These are phyloP conservation scores for Phytophthora tentaculata DNA, from an alignment of 352 stramenopile genomes.

Conservation along the genomic window DNA sequence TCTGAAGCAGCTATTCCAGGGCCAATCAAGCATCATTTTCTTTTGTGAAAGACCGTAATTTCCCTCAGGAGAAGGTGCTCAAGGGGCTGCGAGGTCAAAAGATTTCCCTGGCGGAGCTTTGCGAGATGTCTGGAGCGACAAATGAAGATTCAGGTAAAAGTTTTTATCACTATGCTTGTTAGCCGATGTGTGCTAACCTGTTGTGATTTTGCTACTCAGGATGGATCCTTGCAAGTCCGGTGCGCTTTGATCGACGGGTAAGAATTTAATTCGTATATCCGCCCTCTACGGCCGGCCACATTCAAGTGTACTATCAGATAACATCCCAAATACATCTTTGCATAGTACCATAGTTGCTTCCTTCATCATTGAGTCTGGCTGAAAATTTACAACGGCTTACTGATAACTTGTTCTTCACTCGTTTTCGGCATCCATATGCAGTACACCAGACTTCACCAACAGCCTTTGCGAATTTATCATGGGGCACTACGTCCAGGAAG, in stretches of 20 bases:
- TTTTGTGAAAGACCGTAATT: not conserved
- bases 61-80: constrained; percentile 3
- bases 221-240: not conserved
- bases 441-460: too few relatives aligned
- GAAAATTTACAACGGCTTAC: too few relatives aligned
- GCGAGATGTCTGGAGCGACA: not conserved
- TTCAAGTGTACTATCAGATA: too few relatives aligned
- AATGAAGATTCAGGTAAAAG: not conserved
- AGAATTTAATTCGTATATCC: not conserved
- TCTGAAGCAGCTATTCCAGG: not conserved
- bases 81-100: constrained; percentile 5
- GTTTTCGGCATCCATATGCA: too few relatives aligned
- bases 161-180: not conserved
- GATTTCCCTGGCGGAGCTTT: constrained; percentile 3
- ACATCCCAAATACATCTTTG: too few relatives aligned
- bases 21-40: not conserved
- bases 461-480: too few relatives aligned
- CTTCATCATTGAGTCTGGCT: too few relatives aligned
- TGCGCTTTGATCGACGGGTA: not conserved
- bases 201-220: not conserved
- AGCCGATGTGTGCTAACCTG: not conserved
- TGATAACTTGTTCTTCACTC: too few relatives aligned
- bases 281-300: constrained; percentile 41
- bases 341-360: not conserved
- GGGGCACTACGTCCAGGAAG: too few relatives aligned